Base-by-base conservation (phyloP, 2,329 filamentous ascomycete genomes). In the Penicillium palitans region DNA sequence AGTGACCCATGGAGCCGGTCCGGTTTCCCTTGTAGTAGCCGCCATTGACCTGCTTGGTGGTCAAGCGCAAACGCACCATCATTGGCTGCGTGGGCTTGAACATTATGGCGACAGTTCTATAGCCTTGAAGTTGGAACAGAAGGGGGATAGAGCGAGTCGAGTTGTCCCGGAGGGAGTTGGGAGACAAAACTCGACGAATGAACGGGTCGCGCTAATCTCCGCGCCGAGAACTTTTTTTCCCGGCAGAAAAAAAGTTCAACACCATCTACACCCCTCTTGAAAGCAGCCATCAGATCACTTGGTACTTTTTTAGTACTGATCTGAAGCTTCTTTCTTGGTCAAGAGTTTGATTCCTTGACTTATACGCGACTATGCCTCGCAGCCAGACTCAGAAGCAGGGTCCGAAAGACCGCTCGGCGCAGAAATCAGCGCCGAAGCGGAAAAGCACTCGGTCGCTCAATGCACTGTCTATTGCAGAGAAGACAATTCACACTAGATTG, bases 11-110 rank as follows among this genome's bases (percentile, higher is more conserved):
- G 42, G 90, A 87, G 2, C 95, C 95, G 0, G 91, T 89, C 47
- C 93, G 84, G 69, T 90, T 97, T 73, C 95, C 95, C 83, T 98
- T 98, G 86, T 99, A 99, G 85, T 88, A 99, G 67, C 93, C 93
- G 73, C 91, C 91, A 75, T 89, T 90, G 74, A 93, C 88, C 77
- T 95, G 88, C 79, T 99, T 99, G 66, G 93, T 96, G 13, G 91
- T 97, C 71, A 99, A 85, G 72, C 93, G 91, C 76, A 91, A 84
- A 58, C 85, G 84, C 73, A 86, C 81, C 68, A 84, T 83, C 69
- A 96, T 87, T 35, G 76, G 71, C 55, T 73, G 67, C 40, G 78
- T 75, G 37, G 78, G 76, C 64, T 76, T 78, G 61, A 80, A 75
- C 75, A 78, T 77, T 44, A 60, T 71, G 60, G 48, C 47, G 47